Evolutionary conservation across 257 asterid species (phyloP).

Genomic region (Forsythia viridissima): DNA sequence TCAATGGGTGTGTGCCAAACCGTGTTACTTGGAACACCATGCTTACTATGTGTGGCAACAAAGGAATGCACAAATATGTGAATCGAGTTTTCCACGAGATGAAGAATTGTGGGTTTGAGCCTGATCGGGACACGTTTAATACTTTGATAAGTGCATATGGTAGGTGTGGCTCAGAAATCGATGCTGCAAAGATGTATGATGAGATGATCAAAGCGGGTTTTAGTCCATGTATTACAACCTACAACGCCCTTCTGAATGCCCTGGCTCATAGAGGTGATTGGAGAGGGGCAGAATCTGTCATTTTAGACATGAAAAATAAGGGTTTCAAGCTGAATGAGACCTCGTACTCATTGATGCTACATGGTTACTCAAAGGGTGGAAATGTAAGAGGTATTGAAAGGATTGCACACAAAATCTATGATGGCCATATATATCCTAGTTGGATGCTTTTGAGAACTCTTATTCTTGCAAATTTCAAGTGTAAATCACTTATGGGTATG

Average conservation of each 20-base stretch:
- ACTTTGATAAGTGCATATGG: conserved; percentile 89
- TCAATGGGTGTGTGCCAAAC: conserved; percentile 75
- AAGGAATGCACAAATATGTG: conserved; percentile 78
- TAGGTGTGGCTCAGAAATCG: conserved; percentile 71
- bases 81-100: conserved; percentile 73
- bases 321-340: conserved; percentile 90
- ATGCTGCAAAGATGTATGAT: conserved; percentile 68
- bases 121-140: conserved; percentile 84
- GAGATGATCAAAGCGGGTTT: conserved; percentile 88
- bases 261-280: conserved; percentile 86
- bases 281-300: conserved; percentile 67
- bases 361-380: conserved; percentile 83
- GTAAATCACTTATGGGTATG: conserved; percentile 73
- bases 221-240: conserved; percentile 77
- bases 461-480: conserved; percentile 75
- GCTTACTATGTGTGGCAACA: conserved; percentile 83
- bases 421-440: conserved; percentile 83
- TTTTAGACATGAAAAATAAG: conserved; percentile 68
- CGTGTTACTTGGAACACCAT: conserved; percentile 93
- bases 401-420: conserved; percentile 75
- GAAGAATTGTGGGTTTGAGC: conserved; percentile 91
- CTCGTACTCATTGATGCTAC: conserved; percentile 78
- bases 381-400: conserved; percentile 73
- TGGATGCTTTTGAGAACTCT: conserved; percentile 88
- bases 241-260: conserved; percentile 86